Evolutionary conservation across 768 basidiomycete species (phyloP), one percentile per base, ranked within the genome.

Genomic region (Tylopilus sp.): DNA sequence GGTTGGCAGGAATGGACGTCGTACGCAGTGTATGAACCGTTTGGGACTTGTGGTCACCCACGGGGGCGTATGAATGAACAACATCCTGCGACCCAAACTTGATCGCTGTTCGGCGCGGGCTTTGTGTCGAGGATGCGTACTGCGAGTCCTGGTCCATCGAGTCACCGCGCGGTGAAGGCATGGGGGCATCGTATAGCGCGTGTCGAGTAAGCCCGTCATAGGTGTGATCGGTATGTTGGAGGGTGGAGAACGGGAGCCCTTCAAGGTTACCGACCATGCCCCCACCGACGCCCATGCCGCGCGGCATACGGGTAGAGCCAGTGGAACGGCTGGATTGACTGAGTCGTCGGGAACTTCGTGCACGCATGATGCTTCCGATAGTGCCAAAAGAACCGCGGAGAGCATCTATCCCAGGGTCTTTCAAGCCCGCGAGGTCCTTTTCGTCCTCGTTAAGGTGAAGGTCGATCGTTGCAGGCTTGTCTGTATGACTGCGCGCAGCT

Each of bases 371-470:
- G 64, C 88, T 92, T 17, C 97, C 95, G 39, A 98, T 75, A 0
- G 94, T 80, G 4, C 95, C 93, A 60, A 95, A 95, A 2, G 88
- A 88, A 15, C 95, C 95, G 17, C 97, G 81, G 0, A 98, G 78
- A 2, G 94, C 80, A 55, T 93, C 94, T 67, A 97, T 88, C 3
- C 95, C 95, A 0, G 95, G 95, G 58, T 98, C 92, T 67, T 98
- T 93, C 18, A 83, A 51, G 0, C 80, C 85, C 5, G 79, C 52
- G 2, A 75, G 60, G 13, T 71, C 67, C 48, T 82, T 82, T 62
- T 91, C 90, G 68, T 93, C 91, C 28, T 54, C 40, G 48, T 85
- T 85, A 30, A 18, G 36, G 36, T 65, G 62, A 48, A 60, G 39
- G 30, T 65, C 54, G 36, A 60, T 56, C 10, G 65, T 65, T 5